A percentile compares a stretch with the other conserved stretches of the same genome.
Conservation (phyloP, 306 rosid species). For the Lathyrus oleraceus region DNA sequence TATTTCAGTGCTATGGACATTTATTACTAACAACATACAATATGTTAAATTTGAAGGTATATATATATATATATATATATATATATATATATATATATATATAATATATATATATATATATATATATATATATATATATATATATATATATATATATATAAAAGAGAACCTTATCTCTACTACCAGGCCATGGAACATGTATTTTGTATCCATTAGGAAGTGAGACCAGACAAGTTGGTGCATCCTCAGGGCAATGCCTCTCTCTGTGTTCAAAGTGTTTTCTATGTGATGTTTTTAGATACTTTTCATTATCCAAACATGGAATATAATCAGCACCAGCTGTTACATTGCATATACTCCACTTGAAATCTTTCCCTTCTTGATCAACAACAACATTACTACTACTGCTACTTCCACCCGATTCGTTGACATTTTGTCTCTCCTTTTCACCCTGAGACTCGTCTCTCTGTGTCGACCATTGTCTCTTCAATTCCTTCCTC, state of each 20-base stretch:
- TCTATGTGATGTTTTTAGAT: slow-evolving; percentile 47
- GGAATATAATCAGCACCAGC: slow-evolving; percentile 79
- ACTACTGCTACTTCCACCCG: slow-evolving; percentile 22
- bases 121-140: no score
- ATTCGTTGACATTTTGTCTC: slow-evolving; percentile 59
- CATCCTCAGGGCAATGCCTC: slow-evolving; percentile 82
- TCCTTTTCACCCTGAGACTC: slow-evolving; percentile 72
- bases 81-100: no score
- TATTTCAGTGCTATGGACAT: no score
- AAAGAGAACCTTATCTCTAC: slow-evolving; percentile 82
- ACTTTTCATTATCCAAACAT: slow-evolving; percentile 77
- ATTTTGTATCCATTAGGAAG: slow-evolving; percentile 63
- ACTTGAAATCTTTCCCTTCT: slow-evolving; percentile 46
- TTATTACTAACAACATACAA: no score
- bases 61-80: no score
- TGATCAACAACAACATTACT: background rate
- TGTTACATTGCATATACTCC: slow-evolving; percentile 73
- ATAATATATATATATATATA: no score
- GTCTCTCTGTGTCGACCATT: slow-evolving; percentile 77
- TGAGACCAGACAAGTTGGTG: slow-evolving; percentile 77
- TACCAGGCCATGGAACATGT: slow-evolving; percentile 65
- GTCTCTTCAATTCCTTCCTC: slow-evolving; percentile 47
- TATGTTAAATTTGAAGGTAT: no score
- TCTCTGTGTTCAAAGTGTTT: slow-evolving; percentile 84
- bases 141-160: no score